These are phyloP conservation scores for Chamaecyparis obtusa DNA, from an alignment of 75 land plant genomes.

Conservation along the genomic window DNA sequence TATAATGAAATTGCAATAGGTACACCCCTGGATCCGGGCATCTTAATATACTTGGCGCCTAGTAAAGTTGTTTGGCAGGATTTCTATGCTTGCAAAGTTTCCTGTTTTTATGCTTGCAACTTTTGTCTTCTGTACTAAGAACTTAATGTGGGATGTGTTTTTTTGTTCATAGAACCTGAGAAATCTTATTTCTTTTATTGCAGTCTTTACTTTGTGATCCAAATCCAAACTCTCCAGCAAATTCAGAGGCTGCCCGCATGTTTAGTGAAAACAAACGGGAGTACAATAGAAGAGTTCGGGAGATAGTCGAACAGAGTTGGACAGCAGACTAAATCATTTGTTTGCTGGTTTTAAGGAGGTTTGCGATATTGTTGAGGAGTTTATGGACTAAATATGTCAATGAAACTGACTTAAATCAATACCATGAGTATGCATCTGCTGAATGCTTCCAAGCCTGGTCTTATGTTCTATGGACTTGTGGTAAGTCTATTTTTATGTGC, in stretches of 20 bases:
- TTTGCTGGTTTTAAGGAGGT: background rate
- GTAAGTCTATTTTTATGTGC: conserved; percentile 7
- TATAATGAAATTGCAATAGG: background rate
- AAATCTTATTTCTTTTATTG: conserved; percentile 12
- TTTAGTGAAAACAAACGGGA: conserved; percentile 62
- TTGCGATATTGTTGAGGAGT: conserved; percentile 9
- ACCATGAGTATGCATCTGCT: background rate
- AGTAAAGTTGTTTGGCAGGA: background rate
- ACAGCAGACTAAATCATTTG: conserved; percentile 35
- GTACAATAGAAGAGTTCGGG: conserved; percentile 57
- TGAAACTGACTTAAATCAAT: conserved; percentile 6
- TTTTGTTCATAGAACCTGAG: background rate
- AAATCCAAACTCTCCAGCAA: conserved; percentile 63
- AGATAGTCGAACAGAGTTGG: conserved; percentile 64
- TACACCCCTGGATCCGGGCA: background rate
- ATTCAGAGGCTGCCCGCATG: conserved; percentile 69
- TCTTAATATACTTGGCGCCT: background rate
- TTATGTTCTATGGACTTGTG: background rate
- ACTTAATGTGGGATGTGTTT: background rate
- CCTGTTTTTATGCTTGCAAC: background rate
- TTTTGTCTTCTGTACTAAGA: background rate
- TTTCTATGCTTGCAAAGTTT: background rate
- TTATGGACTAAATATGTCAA: conserved; percentile 8
- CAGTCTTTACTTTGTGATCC: conserved; percentile 68
- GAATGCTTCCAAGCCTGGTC: conserved; percentile 10